Evolutionary conservation across 2,329 filamentous ascomycete genomes (phyloP), one percentile per base, ranked within the genome.

Genomic region (Parastagonospora nodorum): DNA sequence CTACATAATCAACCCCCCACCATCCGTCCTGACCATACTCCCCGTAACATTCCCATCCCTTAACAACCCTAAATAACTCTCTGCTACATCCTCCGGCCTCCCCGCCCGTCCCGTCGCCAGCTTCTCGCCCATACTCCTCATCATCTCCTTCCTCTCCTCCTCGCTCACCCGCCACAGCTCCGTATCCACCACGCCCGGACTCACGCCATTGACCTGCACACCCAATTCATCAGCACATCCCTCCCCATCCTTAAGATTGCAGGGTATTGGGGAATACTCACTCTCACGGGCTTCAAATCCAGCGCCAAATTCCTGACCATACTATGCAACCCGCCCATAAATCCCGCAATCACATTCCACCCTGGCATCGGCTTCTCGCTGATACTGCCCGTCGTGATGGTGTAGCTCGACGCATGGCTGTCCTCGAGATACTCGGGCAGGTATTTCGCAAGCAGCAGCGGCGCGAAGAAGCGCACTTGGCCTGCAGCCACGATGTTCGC

Each of bases 201-300:
- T 75, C 1, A 89, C 82, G 0, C 80, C 64, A 63, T 89, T 89
- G 31, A 44, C 42, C 42, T 37, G 10, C 8, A 14, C 8, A 28
- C 41, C 14, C 2, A 12, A 24, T 10, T 16, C 10, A 35, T 10
- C 8, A 33, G 8, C 11, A 16, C 11, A 3, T 15, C 10, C 16
- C 10, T 5, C 2, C 4, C 24, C 3, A 12, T 28, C 2, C 30
- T 11, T 16, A 37, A 16, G 14, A 37, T 6, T 19, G 4, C 1
- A 16, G 7, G 9, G 5, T 15, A 14, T 16, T 16, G 2, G 16
- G 2, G 19, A 5, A 32, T 15, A 41, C 41, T 35, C 24, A 88
- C 85, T 2, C 87, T 74, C 8, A 88, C 70, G 0, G 87, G 87
- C 55, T 78, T 80, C 48, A 90, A 63, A 60, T 89, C 86, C 29